A percentile compares a stretch with the other conserved stretches of the same genome.
Evolutionary conservation across 306 rosid genomes (phyloP).

Genomic region (Ormosia semicastrata): DNA sequence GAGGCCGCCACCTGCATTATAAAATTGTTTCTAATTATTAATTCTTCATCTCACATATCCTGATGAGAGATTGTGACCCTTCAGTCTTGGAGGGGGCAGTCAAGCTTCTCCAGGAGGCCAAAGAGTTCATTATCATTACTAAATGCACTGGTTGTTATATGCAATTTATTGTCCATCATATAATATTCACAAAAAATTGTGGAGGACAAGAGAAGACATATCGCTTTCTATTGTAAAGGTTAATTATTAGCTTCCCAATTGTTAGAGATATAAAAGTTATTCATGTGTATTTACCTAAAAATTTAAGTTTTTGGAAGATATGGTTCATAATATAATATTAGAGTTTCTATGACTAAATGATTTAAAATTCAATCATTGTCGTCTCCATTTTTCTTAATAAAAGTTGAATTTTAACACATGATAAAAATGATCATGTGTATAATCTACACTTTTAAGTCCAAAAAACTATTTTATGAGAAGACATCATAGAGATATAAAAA

Average conservation of each 20-base stretch:
- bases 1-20: conserved; percentile 21
- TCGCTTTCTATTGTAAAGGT: conserved; percentile 1
- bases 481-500: too few species aligned
- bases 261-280: too few species aligned
- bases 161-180: neutral
- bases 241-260: neutral
- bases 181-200: neutral
- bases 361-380: too few species aligned
- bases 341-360: too few species aligned
- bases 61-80: conserved; percentile 19
- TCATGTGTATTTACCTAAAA: too few species aligned
- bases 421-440: too few species aligned
- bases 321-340: too few species aligned
- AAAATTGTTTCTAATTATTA: neutral
- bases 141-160: neutral
- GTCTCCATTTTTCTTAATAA: too few species aligned
- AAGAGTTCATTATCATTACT: neutral
- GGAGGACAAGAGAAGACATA: neutral
- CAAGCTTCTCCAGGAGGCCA: neutral
- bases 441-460: too few species aligned
- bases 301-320: too few species aligned
- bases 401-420: too few species aligned
- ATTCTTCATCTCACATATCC: neutral
- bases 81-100: conserved; percentile 29
- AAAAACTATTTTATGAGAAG: too few species aligned